Base-by-base conservation (phyloP, 805 yeast genomes). In the Nakazawaea pomicola region DNA sequence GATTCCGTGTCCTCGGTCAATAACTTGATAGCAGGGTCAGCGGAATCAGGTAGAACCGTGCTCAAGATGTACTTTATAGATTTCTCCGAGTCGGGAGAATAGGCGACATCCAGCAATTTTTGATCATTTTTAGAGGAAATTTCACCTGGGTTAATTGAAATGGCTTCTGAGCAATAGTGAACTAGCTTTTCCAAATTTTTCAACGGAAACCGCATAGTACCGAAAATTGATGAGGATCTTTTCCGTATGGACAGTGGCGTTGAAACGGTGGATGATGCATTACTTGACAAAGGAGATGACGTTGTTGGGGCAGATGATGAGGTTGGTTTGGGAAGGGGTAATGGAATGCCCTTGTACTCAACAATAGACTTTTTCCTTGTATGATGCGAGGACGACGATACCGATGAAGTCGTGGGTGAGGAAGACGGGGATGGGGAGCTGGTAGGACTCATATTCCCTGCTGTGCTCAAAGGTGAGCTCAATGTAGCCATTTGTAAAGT, bases 141-240 rank as follows among this genome's bases (percentile, higher is more conserved):
- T 48, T 79, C 86, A n/a, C 85, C 83, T 1, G 85, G 81, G 50
- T 83, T 86, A 10, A 89, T 75, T 30, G 72, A 67, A 16, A 87
- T 62, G 0, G 95, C 90, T 47, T 79, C 80, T 40, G 86, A 89
- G 53, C 90, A 79, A 38, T 83, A 67, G 15, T 83, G 87, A 4
- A 75, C 55, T 10, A 85, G 54, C 39, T 74, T 58, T 41, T 72
- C 76, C 40, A 80, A 58, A 17, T 80, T 74, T 21, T 80, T 82
- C 52, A 78, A 72, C 0, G 88, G 88, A 46, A 80, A 80, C 46
- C 82, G 51, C 38, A 64, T 49, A 9, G 65, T 54, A 4, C 64
- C 62, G 38, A 67, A 49, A 49, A 65, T 64, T 36, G 67, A 75
- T 18, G 64, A 69, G 27, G 61, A 67, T 52, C 63, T 70, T 46